Evolutionary conservation across 1,139 yeast genomes (phyloP).

Genomic region (Meyerozyma sp.): DNA sequence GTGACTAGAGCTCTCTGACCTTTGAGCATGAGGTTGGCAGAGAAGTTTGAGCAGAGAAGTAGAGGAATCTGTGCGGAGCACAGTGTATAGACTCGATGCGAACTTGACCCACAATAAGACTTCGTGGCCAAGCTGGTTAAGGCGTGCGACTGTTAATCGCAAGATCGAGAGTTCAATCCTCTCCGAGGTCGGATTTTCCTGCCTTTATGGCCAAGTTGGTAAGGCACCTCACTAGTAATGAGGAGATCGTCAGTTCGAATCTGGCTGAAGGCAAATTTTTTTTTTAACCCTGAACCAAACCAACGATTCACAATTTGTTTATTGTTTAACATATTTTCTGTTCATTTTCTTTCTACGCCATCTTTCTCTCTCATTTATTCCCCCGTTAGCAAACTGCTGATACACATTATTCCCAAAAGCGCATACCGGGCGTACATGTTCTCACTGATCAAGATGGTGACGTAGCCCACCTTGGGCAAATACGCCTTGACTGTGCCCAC

Average conservation of each 20-base stretch:
- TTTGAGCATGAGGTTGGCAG: conserved; percentile 1
- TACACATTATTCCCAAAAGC: conserved; percentile 61
- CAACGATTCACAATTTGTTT: neutral
- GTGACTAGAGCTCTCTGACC: conserved; percentile 57
- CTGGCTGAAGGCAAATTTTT: conserved; percentile 73
- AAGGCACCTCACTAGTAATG: conserved; percentile 92
- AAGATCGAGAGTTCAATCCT: conserved; percentile 16
- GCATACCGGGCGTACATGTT: conserved; percentile 71
- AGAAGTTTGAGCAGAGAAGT: too few species aligned
- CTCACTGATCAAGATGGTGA: conserved; percentile 90
- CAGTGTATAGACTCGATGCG: neutral
- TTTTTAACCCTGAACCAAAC: conserved; percentile 15
- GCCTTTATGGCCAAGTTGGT: conserved; percentile 62
- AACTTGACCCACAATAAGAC: conserved; percentile 4
- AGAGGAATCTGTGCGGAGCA: neutral
- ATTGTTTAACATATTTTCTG: neutral
- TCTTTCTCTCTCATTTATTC: conserved; percentile 27
- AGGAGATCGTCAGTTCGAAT: conserved; percentile 87
- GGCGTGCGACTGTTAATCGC: conserved; percentile 15
- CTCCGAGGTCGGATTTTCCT: conserved; percentile 10
- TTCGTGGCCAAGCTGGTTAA: conserved; percentile 16
- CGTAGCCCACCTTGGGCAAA: conserved; percentile 86
- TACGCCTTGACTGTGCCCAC: conserved; percentile 90
- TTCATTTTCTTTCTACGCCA: too few species aligned
- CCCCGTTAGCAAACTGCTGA: conserved; percentile 49